These are phyloP conservation scores for Pestalotiopsis sp. DNA, from an alignment of 2,329 filamentous ascomycete species.

Conservation along the genomic window DNA sequence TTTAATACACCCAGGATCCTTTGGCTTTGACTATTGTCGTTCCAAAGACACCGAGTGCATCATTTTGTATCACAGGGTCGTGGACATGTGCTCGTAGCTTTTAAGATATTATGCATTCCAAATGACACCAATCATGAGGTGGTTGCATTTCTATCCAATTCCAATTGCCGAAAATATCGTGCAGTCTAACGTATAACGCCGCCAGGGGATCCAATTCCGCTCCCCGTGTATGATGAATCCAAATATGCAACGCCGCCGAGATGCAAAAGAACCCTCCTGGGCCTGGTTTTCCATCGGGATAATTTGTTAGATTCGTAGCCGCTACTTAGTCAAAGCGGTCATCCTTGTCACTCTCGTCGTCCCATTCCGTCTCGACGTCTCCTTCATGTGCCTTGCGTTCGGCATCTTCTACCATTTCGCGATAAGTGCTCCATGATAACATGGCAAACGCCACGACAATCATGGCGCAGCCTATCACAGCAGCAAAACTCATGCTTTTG, in stretches of 20 bases:
- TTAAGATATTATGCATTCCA: too few species aligned
- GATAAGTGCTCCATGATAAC: conserved; percentile 88
- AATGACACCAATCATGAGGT: too few species aligned
- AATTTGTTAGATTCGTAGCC: neutral
- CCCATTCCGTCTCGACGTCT: conserved; percentile 39
- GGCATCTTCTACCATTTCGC: conserved; percentile 87
- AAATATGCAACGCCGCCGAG: neutral
- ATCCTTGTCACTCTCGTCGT: conserved; percentile 48
- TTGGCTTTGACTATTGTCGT: too few species aligned
- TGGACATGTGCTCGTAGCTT: too few species aligned
- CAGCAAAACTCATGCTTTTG: conserved; percentile 71
- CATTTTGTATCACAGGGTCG: too few species aligned
- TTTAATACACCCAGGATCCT: neutral
- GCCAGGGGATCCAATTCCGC: neutral
- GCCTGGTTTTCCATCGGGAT: neutral
- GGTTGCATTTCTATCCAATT: too few species aligned
- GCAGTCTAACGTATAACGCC: too few species aligned
- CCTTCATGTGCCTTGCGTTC: conserved; percentile 50
- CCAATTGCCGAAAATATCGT: too few species aligned
- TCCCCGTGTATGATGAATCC: neutral
- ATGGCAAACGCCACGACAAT: conserved; percentile 90
- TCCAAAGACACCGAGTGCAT: too few species aligned
- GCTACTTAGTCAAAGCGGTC: conserved; percentile 18
- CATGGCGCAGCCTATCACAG: conserved; percentile 79
- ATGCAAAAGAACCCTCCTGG: neutral